Conservation (phyloP, 2,329 filamentous ascomycete species). For the Volutella citrinella region DNA sequence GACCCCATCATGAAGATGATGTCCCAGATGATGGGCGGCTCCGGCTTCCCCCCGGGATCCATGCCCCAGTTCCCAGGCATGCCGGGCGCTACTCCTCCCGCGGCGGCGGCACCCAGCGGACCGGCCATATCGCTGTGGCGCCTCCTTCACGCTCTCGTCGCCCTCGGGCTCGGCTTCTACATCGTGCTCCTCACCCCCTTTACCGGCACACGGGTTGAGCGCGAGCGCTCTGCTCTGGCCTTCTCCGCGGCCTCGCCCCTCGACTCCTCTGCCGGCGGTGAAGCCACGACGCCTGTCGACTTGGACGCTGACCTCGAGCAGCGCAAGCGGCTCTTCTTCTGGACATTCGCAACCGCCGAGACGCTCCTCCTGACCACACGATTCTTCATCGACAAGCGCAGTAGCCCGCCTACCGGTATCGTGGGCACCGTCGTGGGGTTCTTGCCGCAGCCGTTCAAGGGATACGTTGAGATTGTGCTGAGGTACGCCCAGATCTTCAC, state of each 20-base stretch:
- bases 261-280: conserved; percentile 14
- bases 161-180: conserved; percentile 67
- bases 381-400: conserved; percentile 65
- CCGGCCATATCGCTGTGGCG: conserved; percentile 60
- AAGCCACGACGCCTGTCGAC: conserved; percentile 22
- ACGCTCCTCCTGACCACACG: conserved; percentile 68
- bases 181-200: conserved; percentile 67
- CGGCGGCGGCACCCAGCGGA: conserved; percentile 26
- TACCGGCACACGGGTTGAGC: conserved; percentile 60
- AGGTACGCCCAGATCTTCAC: conserved; percentile 69
- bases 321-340: conserved; percentile 57
- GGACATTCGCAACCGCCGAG: conserved; percentile 77
- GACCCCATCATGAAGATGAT: conserved; percentile 62
- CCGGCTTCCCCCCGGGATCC: conserved; percentile 25
- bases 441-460: conserved; percentile 61
- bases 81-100: conserved; percentile 32
- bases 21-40: conserved; percentile 64
- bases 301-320: conserved; percentile 30
- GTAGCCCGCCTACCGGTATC: conserved; percentile 56
- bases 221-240: conserved; percentile 41
- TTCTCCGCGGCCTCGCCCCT: conserved; percentile 21
- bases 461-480: conserved; percentile 58
- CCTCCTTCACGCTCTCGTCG: conserved; percentile 69
- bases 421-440: conserved; percentile 62
- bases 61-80: conserved; percentile 34